Conservation (phyloP, 2,329 filamentous ascomycete genomes). For the Pseudogymnoascus verrucosus region DNA sequence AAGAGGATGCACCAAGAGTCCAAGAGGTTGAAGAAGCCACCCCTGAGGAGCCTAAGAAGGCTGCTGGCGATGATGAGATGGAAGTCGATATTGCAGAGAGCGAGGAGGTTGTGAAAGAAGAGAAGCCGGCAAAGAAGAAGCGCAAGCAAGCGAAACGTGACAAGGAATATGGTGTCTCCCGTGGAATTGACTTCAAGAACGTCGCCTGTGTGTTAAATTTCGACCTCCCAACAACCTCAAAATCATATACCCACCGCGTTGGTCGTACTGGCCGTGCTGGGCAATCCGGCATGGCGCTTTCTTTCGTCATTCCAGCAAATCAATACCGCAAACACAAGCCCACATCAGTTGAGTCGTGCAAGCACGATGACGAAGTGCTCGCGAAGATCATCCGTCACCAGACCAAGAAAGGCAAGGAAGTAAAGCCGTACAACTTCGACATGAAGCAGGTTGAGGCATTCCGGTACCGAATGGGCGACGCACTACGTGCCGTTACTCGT, state of each 20-base stretch:
- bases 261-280: conserved; percentile 88
- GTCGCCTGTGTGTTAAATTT: conserved; percentile 95
- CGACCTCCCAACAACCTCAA: conserved; percentile 79
- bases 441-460: conserved; percentile 92
- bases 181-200: conserved; percentile 95
- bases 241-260: conserved; percentile 95
- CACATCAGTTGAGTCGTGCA: conserved; percentile 65
- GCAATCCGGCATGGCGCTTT: conserved; percentile 89
- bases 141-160: conserved; percentile 58
- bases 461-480: conserved; percentile 90
- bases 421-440: conserved; percentile 90
- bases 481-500: conserved; percentile 79
- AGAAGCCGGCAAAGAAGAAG: conserved; percentile 50
- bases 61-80: conserved; percentile 15
- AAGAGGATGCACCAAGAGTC: conserved; percentile 33
- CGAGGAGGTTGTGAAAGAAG: conserved; percentile 19
- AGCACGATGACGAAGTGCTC: conserved; percentile 78
- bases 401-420: conserved; percentile 65
- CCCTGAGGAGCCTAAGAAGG: conserved; percentile 22
- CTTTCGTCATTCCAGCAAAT: conserved; percentile 79
- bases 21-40: conserved; percentile 30
- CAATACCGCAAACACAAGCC: conserved; percentile 84
- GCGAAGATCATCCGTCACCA: conserved; percentile 74
- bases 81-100: conserved; percentile 33
- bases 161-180: conserved; percentile 88